These are phyloP conservation scores for Microbotryomycetes sp. DNA, from an alignment of 1,284 basidiomycete species.

Conservation along the genomic window DNA sequence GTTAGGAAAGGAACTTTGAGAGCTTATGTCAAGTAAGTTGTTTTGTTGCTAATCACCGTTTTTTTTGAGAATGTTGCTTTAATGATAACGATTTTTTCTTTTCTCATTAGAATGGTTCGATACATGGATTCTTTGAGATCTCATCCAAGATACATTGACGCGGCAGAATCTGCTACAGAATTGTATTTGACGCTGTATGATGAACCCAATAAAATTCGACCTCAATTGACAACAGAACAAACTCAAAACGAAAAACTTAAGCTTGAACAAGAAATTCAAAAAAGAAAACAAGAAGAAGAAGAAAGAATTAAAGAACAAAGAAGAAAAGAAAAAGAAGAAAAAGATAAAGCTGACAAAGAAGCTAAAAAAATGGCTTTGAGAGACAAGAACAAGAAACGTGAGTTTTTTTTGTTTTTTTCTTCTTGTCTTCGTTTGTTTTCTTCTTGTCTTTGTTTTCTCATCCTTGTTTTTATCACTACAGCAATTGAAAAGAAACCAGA, in stretches of 20 bases:
- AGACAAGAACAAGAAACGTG: conserved; percentile 63
- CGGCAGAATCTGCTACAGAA: conserved; percentile 43
- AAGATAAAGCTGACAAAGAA: conserved; percentile 54
- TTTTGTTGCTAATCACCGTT: background rate
- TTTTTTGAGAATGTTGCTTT: conserved; percentile 47
- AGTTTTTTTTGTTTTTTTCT: conserved; percentile 3
- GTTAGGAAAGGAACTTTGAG: conserved; percentile 82
- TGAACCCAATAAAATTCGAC: conserved; percentile 49
- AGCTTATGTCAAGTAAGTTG: conserved; percentile 69
- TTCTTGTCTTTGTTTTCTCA: background rate
- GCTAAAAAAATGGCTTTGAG: conserved; percentile 87
- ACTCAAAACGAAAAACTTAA: conserved; percentile 12
- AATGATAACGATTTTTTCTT: background rate
- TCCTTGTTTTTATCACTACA: conserved; percentile 46
- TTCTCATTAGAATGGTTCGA: conserved; percentile 28
- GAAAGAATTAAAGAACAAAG: conserved; percentile 4
- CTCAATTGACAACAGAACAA: conserved; percentile 29
- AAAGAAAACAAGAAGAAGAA: conserved; percentile 18
- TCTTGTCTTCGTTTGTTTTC: background rate
- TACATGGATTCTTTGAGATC: conserved; percentile 22
- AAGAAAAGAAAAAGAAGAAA: conserved; percentile 59
- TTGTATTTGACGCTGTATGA: conserved; percentile 72
- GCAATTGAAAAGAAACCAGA: conserved; percentile 18
- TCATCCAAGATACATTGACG: conserved; percentile 21
- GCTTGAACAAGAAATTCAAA: conserved; percentile 1